phyloP scores from a whole-genome alignment of 2,329 filamentous ascomycete species.

The Penicillium sp. region DNA sequence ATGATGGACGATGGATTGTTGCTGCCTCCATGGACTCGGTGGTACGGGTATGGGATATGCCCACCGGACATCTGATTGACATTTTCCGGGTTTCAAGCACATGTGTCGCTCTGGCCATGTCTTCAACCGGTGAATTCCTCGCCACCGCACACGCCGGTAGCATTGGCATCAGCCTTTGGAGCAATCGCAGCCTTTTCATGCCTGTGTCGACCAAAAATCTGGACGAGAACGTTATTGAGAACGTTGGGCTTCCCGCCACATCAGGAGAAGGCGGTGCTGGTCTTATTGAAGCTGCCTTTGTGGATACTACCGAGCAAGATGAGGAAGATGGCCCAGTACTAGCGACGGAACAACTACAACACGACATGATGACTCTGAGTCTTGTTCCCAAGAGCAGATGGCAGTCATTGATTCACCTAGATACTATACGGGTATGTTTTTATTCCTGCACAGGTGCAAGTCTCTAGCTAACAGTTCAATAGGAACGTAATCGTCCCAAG shows the following conservation, averaged over 20 bases:
- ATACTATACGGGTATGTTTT: slow-evolving; percentile 66
- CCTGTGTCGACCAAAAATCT: slow-evolving; percentile 85
- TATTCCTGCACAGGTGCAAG: neutral
- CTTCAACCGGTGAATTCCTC: slow-evolving; percentile 87
- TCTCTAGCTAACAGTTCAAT: slow-evolving; percentile 21
- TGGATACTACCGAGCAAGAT: slow-evolving; percentile 51
- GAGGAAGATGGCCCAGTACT: slow-evolving; percentile 56
- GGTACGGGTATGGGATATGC: slow-evolving; percentile 89
- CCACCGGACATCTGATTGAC: slow-evolving; percentile 93
- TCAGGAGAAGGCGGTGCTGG: slow-evolving; percentile 80
- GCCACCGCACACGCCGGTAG: slow-evolving; percentile 80
- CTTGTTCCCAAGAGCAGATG: slow-evolving; percentile 86
- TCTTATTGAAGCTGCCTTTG: slow-evolving; percentile 73
- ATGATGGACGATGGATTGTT: slow-evolving; percentile 90
- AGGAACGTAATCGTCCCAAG: slow-evolving; percentile 89
- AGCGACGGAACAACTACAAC: slow-evolving; percentile 71
- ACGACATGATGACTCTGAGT: slow-evolving; percentile 83
- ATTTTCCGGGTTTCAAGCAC: slow-evolving; percentile 76
- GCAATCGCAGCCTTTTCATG: slow-evolving; percentile 86
- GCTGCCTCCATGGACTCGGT: slow-evolving; percentile 79
- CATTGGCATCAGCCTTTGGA: slow-evolving; percentile 93
- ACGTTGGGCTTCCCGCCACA: slow-evolving; percentile 67
- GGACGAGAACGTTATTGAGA: slow-evolving; percentile 69
- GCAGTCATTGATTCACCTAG: slow-evolving; percentile 91
- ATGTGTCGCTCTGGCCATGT: slow-evolving; percentile 85